Evolutionary conservation across 345 rosid genomes (phyloP).

Genomic region (Orychophragmus violaceus): DNA sequence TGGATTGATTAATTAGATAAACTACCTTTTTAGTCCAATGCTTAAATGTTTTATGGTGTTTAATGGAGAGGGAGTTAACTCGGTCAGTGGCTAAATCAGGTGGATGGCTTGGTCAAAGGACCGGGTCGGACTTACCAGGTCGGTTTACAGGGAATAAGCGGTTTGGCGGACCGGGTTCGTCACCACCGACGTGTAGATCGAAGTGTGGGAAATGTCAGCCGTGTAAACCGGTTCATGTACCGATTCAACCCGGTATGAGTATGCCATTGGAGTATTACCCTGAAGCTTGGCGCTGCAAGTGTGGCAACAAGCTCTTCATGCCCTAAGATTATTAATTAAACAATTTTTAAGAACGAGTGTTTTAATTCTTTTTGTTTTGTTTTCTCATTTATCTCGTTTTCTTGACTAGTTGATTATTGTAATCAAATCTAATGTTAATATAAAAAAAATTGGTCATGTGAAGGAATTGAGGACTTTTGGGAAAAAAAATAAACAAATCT

Average conservation of each 20-base stretch:
- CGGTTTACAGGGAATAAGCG: conserved; percentile 36
- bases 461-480: conserved; percentile 14
- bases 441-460: conserved; percentile 14
- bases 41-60: background rate
- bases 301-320: conserved; percentile 73
- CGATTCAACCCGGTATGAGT: conserved; percentile 68
- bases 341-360: background rate
- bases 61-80: conserved; percentile 12
- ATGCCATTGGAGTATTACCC: conserved; percentile 85
- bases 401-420: conserved; percentile 14
- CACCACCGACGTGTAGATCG: conserved; percentile 85
- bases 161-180: conserved; percentile 60
- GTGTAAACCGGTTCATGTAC: conserved; percentile 82
- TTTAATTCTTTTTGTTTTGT: conserved; percentile 14
- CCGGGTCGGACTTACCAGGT: conserved; percentile 24
- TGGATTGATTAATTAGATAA: background rate
- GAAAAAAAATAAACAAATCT: too few species aligned
- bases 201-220: conserved; percentile 81
- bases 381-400: background rate
- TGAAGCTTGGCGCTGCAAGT: conserved; percentile 99
- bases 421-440: conserved; percentile 13
- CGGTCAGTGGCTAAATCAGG: conserved; percentile 22
- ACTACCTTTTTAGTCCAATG: background rate
- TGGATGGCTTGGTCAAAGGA: conserved; percentile 27
- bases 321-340: conserved; percentile 36